phyloP scores from a whole-genome alignment of 2,329 filamentous ascomycete species.

The Magnaporthiopsis poae region DNA sequence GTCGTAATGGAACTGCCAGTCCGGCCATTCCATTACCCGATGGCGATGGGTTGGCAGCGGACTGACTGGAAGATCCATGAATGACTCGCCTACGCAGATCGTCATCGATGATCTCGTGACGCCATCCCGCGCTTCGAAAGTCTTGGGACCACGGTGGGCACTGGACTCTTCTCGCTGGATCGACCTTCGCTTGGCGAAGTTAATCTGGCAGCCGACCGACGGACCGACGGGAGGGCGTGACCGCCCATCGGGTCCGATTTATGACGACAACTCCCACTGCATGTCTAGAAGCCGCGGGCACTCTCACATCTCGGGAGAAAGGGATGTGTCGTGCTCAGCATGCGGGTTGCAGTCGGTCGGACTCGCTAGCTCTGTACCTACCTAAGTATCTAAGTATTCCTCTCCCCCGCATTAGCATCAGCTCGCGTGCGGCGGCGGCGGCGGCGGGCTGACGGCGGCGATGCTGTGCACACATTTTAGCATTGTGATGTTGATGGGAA shows the following conservation, averaged over 20 bases:
- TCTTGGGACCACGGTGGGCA: background rate
- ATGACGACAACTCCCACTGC: background rate
- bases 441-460: background rate
- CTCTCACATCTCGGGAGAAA: background rate
- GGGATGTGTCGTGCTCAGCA: background rate
- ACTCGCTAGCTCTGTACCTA: background rate
- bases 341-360: background rate
- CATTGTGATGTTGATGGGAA: too few relatives aligned
- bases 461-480: too few relatives aligned
- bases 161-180: background rate
- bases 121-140: background rate
- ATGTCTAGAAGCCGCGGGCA: background rate
- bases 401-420: background rate
- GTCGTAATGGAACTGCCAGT: background rate
- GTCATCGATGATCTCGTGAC: background rate
- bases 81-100: background rate
- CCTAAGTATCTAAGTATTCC: background rate
- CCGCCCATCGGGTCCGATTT: background rate
- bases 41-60: background rate
- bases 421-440: too few relatives aligned
- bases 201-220: background rate
- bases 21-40: background rate
- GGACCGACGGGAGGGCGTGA: background rate
- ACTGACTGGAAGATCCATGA: too few relatives aligned
- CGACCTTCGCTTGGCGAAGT: background rate